Base-by-base conservation (phyloP, 352 stramenopile species). In the Phytophthora europaea region DNA sequence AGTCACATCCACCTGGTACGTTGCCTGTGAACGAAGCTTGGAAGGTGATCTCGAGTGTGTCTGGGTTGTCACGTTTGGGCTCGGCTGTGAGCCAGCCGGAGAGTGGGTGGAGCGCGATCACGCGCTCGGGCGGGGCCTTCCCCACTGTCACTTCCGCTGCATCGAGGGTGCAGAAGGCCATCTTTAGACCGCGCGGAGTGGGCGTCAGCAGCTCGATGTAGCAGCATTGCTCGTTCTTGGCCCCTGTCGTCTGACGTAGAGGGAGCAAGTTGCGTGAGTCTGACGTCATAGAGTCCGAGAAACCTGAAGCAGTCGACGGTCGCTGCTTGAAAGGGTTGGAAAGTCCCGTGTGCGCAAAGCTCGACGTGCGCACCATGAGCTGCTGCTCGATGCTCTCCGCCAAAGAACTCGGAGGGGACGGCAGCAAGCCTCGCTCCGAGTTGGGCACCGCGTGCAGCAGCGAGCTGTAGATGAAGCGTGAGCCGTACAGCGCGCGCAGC, bases 391-490 rank as follows among this genome's bases (percentile, higher is more conserved):
- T 12, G 55, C 31, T 26, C 6, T 31, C n/a, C 31, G 26, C 53
- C 7, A 51, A 13, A 10, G 43, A 23, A 5, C 13, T 51, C 5
- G 54, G 48, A 20, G 69, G 52, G 2, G 69, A 67, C 15, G 50
- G 23, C n/a, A 73, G 33, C n/a, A 33, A 62, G 6, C 64, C 55
- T 9, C 52, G 54, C n/a, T 73, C 67, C 15, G 61, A 48, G 48
- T 28, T 72, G 2, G 52, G 50, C 6, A 82, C 23, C 2, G 72
- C n/a, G 58, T 82, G 78, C 31, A 82, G 15, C 3, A 84, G 45
- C 28, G 78, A 84, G 22, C 74, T 79, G 61, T 82, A 84, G 71
- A 84, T 84, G 52, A 78, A 78, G 1, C 73, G 57, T 34, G 72
- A 72, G n/a, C 68, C 63, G 38, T 72, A 80, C 1, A 75, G 26